These are phyloP conservation scores for Paecilomyces sp. DNA, from an alignment of 2,329 filamentous ascomycete genomes.

Conservation along the genomic window DNA sequence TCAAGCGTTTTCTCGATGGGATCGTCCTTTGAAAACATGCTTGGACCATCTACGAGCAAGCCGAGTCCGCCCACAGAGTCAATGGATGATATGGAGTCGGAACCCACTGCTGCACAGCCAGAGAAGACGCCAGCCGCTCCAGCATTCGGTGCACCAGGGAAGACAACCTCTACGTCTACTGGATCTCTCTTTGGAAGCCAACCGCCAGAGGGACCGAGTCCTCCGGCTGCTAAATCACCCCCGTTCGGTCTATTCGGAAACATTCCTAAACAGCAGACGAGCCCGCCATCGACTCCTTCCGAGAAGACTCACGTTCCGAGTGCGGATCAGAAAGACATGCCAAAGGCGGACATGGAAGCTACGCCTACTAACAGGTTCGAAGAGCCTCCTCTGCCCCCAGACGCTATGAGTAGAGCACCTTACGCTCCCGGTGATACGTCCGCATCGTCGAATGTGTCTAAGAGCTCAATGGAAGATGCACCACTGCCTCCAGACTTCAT, in stretches of 20 bases:
- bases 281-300: slow-evolving; percentile 23
- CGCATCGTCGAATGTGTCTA: slow-evolving; percentile 26
- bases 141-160: slow-evolving; percentile 19
- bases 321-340: slow-evolving; percentile 24
- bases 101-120: slow-evolving; percentile 10
- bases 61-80: slow-evolving; percentile 25
- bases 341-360: slow-evolving; percentile 20
- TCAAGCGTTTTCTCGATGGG: slow-evolving; percentile 30
- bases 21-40: slow-evolving; percentile 31
- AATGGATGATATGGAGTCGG: slow-evolving; percentile 30
- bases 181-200: slow-evolving; percentile 27
- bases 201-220: slow-evolving; percentile 15
- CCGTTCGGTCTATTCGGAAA: slow-evolving; percentile 22
- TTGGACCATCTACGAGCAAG: slow-evolving; percentile 25
- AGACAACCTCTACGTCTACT: slow-evolving; percentile 18
- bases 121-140: slow-evolving; percentile 17
- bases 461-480: slow-evolving; percentile 11
- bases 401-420: slow-evolving; percentile 38
- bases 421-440: slow-evolving; percentile 45
- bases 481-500: slow-evolving; percentile 18
- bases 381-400: slow-evolving; percentile 39
- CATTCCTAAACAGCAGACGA: slow-evolving; percentile 13
- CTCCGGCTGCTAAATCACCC: slow-evolving; percentile 21
- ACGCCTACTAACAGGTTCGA: slow-evolving; percentile 23
- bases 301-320: slow-evolving; percentile 22